phyloP scores from a whole-genome alignment of 2,329 filamentous ascomycete species.

The Arthrinium phaeospermum region DNA sequence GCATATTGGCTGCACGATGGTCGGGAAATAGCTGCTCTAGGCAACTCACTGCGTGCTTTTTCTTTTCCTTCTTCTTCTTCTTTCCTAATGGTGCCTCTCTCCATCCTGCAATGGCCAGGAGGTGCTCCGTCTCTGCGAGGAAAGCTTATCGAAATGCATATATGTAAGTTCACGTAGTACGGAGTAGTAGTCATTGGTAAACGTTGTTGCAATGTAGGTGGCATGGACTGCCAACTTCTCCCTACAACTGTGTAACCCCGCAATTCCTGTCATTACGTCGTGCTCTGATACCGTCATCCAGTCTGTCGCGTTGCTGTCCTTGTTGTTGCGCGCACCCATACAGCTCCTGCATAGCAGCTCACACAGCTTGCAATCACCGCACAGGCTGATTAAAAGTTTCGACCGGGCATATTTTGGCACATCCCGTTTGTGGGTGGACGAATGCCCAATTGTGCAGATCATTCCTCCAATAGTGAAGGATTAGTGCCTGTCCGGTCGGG shows the following conservation, averaged over 20 bases:
- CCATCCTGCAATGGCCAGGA: not conserved
- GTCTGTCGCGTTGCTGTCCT: not conserved
- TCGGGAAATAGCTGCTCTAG: constrained; percentile 1
- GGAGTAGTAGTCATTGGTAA: too few relatives aligned
- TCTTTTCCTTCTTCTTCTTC: not conserved
- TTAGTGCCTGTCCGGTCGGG: not conserved
- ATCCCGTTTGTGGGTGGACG: constrained; percentile 15
- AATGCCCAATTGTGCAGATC: constrained; percentile 15
- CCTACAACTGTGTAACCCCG: not conserved
- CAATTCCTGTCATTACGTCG: constrained; percentile 9
- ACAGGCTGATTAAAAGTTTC: constrained; percentile 1
- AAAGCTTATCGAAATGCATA: not conserved
- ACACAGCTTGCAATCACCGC: not conserved
- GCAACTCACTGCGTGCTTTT: not conserved
- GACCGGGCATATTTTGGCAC: not conserved
- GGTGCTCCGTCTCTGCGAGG: not conserved
- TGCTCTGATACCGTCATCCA: not conserved
- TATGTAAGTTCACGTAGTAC: not conserved
- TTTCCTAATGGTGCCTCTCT: not conserved
- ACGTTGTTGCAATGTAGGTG: not conserved
- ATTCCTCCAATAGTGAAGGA: constrained; percentile 8
- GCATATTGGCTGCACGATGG: constrained; percentile 2
- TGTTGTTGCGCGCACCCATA: not conserved
- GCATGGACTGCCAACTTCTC: too few relatives aligned
- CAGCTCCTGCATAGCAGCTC: not conserved